Evolutionary conservation across 1,284 basidiomycete genomes (phyloP), one percentile per base, ranked within the genome.

Genomic region (Heterobasidion annosum): DNA sequence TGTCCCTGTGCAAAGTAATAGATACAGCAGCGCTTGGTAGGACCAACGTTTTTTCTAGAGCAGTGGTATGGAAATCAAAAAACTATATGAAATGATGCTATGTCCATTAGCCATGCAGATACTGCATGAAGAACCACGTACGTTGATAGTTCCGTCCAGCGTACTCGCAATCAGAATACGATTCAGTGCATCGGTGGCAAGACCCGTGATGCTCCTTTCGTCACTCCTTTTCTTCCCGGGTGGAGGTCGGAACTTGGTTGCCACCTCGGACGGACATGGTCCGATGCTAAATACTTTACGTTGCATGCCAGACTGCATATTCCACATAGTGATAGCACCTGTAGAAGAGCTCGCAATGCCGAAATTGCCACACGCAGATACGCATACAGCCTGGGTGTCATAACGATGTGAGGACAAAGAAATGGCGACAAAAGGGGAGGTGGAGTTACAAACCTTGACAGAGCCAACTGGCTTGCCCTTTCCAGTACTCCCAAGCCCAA

Each of bases 301-400:
- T 63, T 84, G 82, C 57, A 94, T 82, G 1, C 96, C 97, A 12
- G 91, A 94, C 70, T 99, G 96, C 85, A 98, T 85, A 66, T 97
- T 98, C 87, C 92, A 97, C 84, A 94, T 86, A 55, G 82, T 71
- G 51, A 97, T 87, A 42, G 77, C 75, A 8, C 92, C 92, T 0
- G 81, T 85, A 1, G 88, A 88, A 1, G 89, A 88, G 32, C 91
- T 83, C 1, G 87, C 88, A 6, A 99, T 71, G 43, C 90, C 93
- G 68, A 98, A 99, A 67, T 99, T 99, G 13, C 97, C 97, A 66
- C 97, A 99, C 0, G 92, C 89, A 12, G 93, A 90, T 13, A 98
- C 89, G 61, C 88, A 91, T 10, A 93, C 89, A n/a, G 86, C 79
- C 88, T 92, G 19, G 61, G n/a, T 10, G 10, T n/a, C 6, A 40